These are phyloP conservation scores for Aspergillus cejpii DNA, from an alignment of 2,329 filamentous ascomycete genomes.

Conservation along the genomic window DNA sequence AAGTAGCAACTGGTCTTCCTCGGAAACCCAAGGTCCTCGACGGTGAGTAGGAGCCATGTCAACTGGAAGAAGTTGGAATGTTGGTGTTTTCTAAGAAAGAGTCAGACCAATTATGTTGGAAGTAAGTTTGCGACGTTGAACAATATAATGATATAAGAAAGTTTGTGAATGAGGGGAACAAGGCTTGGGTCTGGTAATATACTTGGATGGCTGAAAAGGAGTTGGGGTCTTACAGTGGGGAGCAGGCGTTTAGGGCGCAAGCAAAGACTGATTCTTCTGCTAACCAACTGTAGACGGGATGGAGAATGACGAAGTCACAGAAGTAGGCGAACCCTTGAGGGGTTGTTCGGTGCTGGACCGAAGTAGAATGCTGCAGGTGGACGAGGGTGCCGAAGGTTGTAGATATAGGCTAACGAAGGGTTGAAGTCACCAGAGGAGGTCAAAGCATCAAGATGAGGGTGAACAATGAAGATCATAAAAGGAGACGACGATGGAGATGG, in stretches of 20 bases:
- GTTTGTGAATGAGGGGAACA: background rate
- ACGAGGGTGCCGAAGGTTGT: slow-evolving; percentile 8
- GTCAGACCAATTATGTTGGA: background rate
- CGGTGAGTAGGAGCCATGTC: slow-evolving; percentile 50
- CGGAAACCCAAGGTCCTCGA: slow-evolving; percentile 75
- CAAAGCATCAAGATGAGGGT: slow-evolving; percentile 8
- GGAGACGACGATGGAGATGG: slow-evolving; percentile 15
- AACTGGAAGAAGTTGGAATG: slow-evolving; percentile 1
- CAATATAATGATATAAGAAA: background rate
- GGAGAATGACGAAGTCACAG: slow-evolving; percentile 1
- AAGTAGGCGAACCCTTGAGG: too few relatives aligned
- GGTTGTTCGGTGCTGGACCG: too few relatives aligned
- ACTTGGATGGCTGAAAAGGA: background rate
- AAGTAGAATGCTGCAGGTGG: too few relatives aligned
- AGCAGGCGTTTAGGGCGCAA: slow-evolving; percentile 3
- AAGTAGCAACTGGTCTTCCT: slow-evolving; percentile 66
- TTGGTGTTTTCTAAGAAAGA: too few relatives aligned
- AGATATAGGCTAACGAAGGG: slow-evolving; percentile 16
- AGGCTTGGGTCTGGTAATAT: background rate
- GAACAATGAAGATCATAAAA: slow-evolving; percentile 7
- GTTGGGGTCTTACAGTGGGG: slow-evolving; percentile 6
- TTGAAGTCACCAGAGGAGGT: slow-evolving; percentile 8
- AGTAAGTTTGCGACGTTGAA: too few relatives aligned
- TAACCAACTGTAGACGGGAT: background rate
- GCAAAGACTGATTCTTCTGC: slow-evolving; percentile 1